phyloP scores from a whole-genome alignment of 225 moss, liverwort and hornwort species.

The Straminergon stramineum region DNA sequence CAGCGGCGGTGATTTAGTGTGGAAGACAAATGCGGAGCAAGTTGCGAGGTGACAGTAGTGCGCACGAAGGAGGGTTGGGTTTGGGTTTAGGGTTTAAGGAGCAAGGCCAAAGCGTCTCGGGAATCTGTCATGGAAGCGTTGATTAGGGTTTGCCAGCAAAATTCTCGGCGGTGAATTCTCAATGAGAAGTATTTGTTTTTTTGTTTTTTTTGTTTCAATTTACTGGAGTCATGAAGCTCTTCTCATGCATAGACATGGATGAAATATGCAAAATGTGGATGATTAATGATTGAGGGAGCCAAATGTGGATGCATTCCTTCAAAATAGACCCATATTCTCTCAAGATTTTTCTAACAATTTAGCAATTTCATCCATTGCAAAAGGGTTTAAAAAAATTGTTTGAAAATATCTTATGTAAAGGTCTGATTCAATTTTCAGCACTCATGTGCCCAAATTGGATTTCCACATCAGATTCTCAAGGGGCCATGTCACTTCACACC shows the following conservation, averaged over 20 bases:
- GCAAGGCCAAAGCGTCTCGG: neutral
- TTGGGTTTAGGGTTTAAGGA: neutral
- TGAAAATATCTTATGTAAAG: accelerated
- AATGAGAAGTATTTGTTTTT: neutral
- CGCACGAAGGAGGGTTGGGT: neutral
- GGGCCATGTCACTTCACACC: no score
- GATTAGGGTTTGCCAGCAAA: conserved; percentile 1
- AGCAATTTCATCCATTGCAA: neutral
- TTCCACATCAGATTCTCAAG: no score
- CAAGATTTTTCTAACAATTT: neutral
- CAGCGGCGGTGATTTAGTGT: neutral
- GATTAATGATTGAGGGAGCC: neutral
- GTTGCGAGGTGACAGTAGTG: neutral
- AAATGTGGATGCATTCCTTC: neutral
- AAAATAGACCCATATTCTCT: accelerated
- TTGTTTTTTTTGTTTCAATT: no score
- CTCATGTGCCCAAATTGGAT: no score
- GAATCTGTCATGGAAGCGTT: neutral
- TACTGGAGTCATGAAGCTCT: neutral
- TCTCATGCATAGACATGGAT: neutral
- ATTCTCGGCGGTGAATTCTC: neutral
- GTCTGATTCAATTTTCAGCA: no score
- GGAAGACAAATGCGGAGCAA: neutral
- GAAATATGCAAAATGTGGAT: neutral
- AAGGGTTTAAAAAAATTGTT: accelerated